phyloP scores from a whole-genome alignment of 495 filamentous ascomycete species.

The Penicillium dipodomyicola region DNA sequence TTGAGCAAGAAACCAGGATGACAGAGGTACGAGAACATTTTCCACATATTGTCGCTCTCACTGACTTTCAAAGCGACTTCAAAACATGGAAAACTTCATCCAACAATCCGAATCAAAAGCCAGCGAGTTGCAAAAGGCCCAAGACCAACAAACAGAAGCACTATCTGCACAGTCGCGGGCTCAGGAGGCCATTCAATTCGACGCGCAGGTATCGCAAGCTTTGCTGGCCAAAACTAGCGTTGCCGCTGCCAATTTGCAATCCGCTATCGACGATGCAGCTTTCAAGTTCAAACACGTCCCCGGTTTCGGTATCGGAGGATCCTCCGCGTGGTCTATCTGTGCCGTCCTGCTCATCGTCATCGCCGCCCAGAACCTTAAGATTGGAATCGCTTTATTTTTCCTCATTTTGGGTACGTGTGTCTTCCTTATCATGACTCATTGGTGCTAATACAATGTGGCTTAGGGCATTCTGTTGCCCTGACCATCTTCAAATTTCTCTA shows the following conservation, averaged over 20 bases:
- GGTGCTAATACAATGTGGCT: background rate
- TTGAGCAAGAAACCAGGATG: constrained; percentile 35
- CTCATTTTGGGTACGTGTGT: constrained; percentile 23
- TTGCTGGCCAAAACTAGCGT: constrained; percentile 39
- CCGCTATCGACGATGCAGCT: constrained; percentile 40
- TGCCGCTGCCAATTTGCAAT: constrained; percentile 41
- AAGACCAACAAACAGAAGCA: constrained; percentile 38
- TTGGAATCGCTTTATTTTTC: constrained; percentile 21
- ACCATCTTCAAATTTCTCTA: constrained; percentile 3
- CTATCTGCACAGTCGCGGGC: constrained; percentile 32
- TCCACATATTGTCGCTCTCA: background rate
- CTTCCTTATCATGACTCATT: background rate
- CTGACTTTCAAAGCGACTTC: constrained; percentile 38
- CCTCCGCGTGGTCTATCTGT: constrained; percentile 26
- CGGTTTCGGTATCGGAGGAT: constrained; percentile 23
- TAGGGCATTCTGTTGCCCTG: constrained; percentile 2
- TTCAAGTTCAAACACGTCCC: constrained; percentile 33
- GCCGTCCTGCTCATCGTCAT: constrained; percentile 27
- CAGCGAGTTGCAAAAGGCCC: constrained; percentile 35
- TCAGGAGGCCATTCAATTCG: constrained; percentile 35
- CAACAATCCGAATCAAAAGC: constrained; percentile 36
- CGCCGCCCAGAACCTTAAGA: constrained; percentile 25
- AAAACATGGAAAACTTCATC: constrained; percentile 35
- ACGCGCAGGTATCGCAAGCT: constrained; percentile 36
- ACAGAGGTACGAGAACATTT: constrained; percentile 30